Evolutionary conservation across 1,139 yeast species (phyloP).

Genomic region (Protomyces lactucae-debilis): DNA sequence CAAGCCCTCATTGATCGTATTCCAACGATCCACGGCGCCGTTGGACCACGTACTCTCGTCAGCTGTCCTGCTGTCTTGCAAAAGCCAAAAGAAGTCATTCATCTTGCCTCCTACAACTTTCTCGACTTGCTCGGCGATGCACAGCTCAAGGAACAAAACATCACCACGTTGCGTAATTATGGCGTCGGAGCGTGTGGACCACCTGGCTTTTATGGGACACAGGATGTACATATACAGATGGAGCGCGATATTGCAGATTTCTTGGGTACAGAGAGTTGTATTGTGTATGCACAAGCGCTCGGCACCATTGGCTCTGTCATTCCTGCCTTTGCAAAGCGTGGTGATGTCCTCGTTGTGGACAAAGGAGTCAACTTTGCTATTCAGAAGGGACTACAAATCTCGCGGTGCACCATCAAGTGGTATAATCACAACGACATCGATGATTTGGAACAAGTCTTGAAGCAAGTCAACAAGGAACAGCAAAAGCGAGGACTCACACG

Average conservation of each 20-base stretch:
- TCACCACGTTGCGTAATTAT: conserved; percentile 54
- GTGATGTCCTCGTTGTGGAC: conserved; percentile 88
- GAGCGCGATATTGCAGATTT: conserved; percentile 72
- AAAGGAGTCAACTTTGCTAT: conserved; percentile 68
- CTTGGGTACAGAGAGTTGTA: conserved; percentile 70
- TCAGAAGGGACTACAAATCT: conserved; percentile 81
- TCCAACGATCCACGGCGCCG: conserved; percentile 55
- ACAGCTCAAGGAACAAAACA: conserved; percentile 53
- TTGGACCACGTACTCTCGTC: conserved; percentile 48
- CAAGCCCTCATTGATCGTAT: conserved; percentile 57
- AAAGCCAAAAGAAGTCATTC: conserved; percentile 35
- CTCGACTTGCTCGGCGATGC: conserved; percentile 53
- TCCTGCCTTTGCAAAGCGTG: conserved; percentile 92
- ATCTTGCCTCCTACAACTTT: conserved; percentile 51
- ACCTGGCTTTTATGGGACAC: conserved; percentile 94
- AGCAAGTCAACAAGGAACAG: conserved; percentile 45
- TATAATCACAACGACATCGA: conserved; percentile 84
- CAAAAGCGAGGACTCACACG: conserved; percentile 57
- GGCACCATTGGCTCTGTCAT: conserved; percentile 92
- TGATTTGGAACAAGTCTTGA: conserved; percentile 68
- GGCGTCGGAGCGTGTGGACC: conserved; percentile 99
- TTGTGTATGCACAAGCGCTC: conserved; percentile 89
- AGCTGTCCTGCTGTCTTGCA: conserved; percentile 21
- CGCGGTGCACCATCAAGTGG: conserved; percentile 75
- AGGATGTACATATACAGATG: conserved; percentile 78